Base-by-base conservation (phyloP, 1,284 basidiomycete species). In the Austroboletus olivaceoglutinosus region DNA sequence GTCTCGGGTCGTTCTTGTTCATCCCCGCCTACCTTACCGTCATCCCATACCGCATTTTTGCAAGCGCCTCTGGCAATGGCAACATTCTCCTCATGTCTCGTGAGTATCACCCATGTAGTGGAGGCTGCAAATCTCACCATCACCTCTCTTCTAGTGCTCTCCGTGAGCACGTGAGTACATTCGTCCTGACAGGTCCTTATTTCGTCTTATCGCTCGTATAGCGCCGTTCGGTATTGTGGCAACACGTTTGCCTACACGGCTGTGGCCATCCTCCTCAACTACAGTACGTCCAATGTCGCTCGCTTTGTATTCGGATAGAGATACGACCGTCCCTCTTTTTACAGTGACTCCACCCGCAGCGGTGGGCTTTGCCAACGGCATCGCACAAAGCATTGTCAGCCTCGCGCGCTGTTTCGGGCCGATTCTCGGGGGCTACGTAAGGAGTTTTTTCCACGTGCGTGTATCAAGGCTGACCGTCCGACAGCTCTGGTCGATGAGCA, bases 311-410 rank as follows among this genome's bases (percentile, higher is more conserved):
- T 10, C 19, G 8, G 18, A 36, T 36, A 23, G 15, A 39, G 50
- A 18, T 22, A 1, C 12, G 18, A n/a, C 23, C 40, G 36, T 23
- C 48, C 45, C 19, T 15, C 15, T 21, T 47, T 16, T 2, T 42
- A 29, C 50, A 91, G 89, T 91, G 86, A 89, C 89, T 1, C 89
- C 89, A 10, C 89, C 89, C 7, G 76, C 76, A 48, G 78, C 86
- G 16, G 79, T 91, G 23, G 86, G 88, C 16, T 81, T 84, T 53
- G 86, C 89, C 4, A 91, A 91, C 59, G 89, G 89, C 18, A 81
- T 88, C 36, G 89, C 87, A 0, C 89, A 91, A 67, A 90, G 87
- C 63, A 89, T 90, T 36, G 89, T 89, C 57, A 89, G 87, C 63
- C 78, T 91, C 29, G 88, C 88, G 18, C 80, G 89, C 34, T 91